Base-by-base conservation (phyloP, 2,329 filamentous ascomycete species). In the Aspergillus sp. region DNA sequence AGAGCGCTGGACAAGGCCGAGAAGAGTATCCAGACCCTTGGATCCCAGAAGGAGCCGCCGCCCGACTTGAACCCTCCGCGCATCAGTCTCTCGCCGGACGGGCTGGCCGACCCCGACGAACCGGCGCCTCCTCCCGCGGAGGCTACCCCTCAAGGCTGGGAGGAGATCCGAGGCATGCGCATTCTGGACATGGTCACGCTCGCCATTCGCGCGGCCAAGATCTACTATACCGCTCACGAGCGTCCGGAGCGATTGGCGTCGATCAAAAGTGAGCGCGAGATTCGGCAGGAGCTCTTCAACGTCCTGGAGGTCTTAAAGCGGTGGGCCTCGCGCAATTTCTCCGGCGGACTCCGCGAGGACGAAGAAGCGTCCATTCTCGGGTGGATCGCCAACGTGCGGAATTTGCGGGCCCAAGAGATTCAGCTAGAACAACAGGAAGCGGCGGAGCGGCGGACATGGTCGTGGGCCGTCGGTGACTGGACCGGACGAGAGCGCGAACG, bases 181-280 rank as follows among this genome's bases (percentile, higher is more conserved):
- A 87, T 99, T 42, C 85, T 98, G 57, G 94, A 98, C 73, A 88
- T 96, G 55, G 90, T 95, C 72, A 99, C 95, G 1, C 82, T 98
- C 55, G 94, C 94, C n/a, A 98, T 99, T 66, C 87, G 92, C 55
- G 92, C 94, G 1, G 95, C 95, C 54, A 96, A 96, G 78, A 89
- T 96, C 69, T 99, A 98, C 78, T 98, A 99, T 77, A 97, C 93
- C 0, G 86, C 92, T 4, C 95, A 98, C 73, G 90, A 96, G 70
- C 84, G 93, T 55, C 92, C 93, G 1, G 89, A 95, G 67, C 88
- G 91, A 42, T 81, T 98, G 18, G 91, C 95, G 70, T 81, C 89
- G 29, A 96, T 98, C 77, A 93, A 91, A 75, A 87, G 91, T 0
- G 95, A 99, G 75, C 91, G 89, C 63, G 85, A 90, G 65, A 89